Conservation (phyloP, 768 basidiomycete species). For the Auricularia cornea region DNA sequence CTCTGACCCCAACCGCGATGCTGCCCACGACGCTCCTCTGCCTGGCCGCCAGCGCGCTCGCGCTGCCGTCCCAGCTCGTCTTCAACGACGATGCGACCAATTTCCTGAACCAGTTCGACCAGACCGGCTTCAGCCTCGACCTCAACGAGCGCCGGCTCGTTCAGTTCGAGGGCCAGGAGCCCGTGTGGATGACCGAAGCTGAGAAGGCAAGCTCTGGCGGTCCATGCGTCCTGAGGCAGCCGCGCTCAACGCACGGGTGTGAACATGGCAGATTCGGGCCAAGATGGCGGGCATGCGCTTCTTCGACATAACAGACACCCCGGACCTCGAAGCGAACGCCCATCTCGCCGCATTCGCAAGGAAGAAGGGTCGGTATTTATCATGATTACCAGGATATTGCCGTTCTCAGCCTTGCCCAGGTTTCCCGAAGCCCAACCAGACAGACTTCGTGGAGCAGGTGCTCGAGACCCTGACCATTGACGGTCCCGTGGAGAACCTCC, state of each 20-base stretch:
- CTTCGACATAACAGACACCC: constrained; percentile 85
- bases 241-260: too few relatives aligned
- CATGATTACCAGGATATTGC: constrained; percentile 9
- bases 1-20: constrained; percentile 13
- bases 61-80: background rate
- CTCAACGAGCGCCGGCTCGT: constrained; percentile 66
- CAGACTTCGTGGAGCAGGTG: constrained; percentile 50
- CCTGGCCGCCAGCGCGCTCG: background rate
- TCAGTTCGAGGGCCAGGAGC: constrained; percentile 58
- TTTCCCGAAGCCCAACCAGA: constrained; percentile 53
- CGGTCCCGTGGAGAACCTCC: constrained; percentile 55
- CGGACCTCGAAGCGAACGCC: constrained; percentile 41
- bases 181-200: constrained; percentile 80
- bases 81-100: background rate
- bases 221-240: background rate
- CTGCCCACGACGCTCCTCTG: background rate
- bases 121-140: constrained; percentile 64
- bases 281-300: constrained; percentile 74
- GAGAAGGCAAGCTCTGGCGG: constrained; percentile 53
- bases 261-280: constrained; percentile 53
- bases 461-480: constrained; percentile 58
- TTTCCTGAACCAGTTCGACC: constrained; percentile 6
- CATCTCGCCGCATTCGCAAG: constrained; percentile 28
- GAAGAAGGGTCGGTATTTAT: constrained; percentile 25
- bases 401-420: constrained; percentile 2